These are phyloP conservation scores for Haberlea rhodopensis DNA, from an alignment of 257 asterid genomes.

Conservation along the genomic window DNA sequence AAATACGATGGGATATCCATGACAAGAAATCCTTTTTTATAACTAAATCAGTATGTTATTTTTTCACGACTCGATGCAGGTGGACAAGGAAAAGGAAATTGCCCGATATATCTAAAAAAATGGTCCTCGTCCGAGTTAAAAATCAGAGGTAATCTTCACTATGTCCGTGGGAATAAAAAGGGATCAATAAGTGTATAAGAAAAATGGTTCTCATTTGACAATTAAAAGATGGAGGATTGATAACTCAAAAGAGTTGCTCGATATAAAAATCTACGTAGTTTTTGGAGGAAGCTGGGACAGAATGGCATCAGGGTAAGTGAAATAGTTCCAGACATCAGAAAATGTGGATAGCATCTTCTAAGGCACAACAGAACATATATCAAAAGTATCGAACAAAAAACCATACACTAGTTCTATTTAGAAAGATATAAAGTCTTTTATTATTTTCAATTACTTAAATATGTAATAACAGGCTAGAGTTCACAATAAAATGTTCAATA, in stretches of 20 bases:
- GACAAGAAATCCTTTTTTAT: no score
- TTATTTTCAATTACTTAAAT: neutral
- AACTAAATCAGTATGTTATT: no score
- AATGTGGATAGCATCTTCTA: neutral
- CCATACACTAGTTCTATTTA: neutral
- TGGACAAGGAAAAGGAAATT: neutral
- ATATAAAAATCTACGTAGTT: neutral
- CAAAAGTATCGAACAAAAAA: neutral
- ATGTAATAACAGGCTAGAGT: neutral
- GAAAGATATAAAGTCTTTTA: no score
- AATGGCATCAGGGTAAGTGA: neutral
- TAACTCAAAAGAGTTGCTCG: neutral
- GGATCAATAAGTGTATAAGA: neutral
- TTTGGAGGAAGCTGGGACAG: neutral
- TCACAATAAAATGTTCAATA: neutral
- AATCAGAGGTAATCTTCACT: neutral
- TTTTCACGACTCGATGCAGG: neutral
- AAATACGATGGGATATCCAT: neutral
- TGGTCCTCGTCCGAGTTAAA: neutral
- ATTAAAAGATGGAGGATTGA: neutral
- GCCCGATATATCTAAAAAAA: neutral
- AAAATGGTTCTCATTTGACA: neutral
- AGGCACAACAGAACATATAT: neutral
- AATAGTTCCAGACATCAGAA: neutral
- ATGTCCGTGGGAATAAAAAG: neutral